Percentiles rank a stretch among this genome's conserved stretches.
phyloP scores from a whole-genome alignment of 495 filamentous ascomycete species.

The Saxophila tyrrhenica region DNA sequence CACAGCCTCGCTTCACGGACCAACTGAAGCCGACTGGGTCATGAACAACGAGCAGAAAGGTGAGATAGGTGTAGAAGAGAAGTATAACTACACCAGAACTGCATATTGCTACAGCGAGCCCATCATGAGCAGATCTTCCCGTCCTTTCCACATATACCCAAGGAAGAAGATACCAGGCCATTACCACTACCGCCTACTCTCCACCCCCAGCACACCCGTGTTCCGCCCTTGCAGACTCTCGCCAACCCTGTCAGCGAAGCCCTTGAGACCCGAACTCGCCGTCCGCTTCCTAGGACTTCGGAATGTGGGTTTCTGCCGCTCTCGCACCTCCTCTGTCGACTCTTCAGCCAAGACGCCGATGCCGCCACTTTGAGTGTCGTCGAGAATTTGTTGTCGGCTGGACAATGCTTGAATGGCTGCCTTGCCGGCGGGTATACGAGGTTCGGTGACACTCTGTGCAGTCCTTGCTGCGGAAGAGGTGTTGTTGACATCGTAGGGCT shows the following conservation, averaged over 20 bases:
- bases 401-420: constrained; percentile 20
- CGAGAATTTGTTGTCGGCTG: constrained; percentile 21
- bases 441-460: constrained; percentile 1
- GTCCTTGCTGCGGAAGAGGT: constrained; percentile 1
- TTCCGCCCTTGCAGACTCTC: constrained; percentile 29
- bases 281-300: constrained; percentile 26
- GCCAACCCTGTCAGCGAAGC: constrained; percentile 31
- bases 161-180: neutral
- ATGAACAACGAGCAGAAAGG: neutral
- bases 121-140: neutral
- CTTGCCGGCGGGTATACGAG: constrained; percentile 17
- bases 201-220: constrained; percentile 18
- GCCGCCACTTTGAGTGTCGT: constrained; percentile 18
- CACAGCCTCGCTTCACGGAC: no score
- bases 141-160: constrained; percentile 19
- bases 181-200: constrained; percentile 3
- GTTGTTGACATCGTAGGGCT: constrained; percentile 1
- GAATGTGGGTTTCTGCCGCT: constrained; percentile 8
- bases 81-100: neutral
- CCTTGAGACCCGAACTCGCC: constrained; percentile 28
- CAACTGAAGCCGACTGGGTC: no score
- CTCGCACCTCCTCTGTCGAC: constrained; percentile 21
- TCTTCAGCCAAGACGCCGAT: constrained; percentile 21
- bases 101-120: neutral
- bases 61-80: neutral